A percentile compares a stretch with the other conserved stretches of the same genome.
These are phyloP conservation scores for Dactylellina parvicollis DNA, from an alignment of 2,329 filamentous ascomycete species.

Conservation along the genomic window DNA sequence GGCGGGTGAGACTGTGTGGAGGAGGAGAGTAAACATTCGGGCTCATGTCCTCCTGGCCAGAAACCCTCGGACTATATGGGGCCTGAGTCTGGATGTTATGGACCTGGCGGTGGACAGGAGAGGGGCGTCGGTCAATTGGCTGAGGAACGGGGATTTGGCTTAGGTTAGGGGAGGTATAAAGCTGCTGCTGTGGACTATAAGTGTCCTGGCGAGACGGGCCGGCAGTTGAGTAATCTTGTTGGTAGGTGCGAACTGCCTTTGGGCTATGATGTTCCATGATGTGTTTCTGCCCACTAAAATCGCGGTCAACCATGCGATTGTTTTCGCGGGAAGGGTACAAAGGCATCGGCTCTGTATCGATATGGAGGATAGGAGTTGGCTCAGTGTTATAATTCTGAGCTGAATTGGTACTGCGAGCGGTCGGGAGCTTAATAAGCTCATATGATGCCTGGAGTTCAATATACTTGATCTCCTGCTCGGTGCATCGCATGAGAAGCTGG, in stretches of 20 bases:
- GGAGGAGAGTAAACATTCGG: conserved; percentile 48
- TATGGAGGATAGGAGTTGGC: conserved; percentile 53
- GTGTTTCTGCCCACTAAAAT: conserved; percentile 55
- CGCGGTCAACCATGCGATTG: conserved; percentile 45
- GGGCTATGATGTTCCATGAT: conserved; percentile 52
- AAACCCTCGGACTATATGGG: conserved; percentile 19
- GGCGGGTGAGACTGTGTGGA: conserved; percentile 21
- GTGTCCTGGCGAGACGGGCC: conserved; percentile 17
- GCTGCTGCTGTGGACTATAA: not conserved
- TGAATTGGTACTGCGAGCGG: conserved; percentile 10
- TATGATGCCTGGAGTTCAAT: conserved; percentile 60
- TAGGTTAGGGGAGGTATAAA: conserved; percentile 33
- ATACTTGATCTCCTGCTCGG: conserved; percentile 65
- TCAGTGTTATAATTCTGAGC: conserved; percentile 31
- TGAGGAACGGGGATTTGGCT: conserved; percentile 41
- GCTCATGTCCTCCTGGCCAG: conserved; percentile 40
- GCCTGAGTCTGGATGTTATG: conserved; percentile 40
- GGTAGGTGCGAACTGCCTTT: conserved; percentile 39
- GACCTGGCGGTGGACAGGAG: conserved; percentile 42
- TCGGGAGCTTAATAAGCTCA: conserved; percentile 59
- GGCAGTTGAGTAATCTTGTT: conserved; percentile 32
- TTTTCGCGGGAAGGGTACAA: conserved; percentile 43
- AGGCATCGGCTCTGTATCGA: conserved; percentile 37
- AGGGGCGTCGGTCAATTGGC: conserved; percentile 42
- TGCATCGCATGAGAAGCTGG: conserved; percentile 65